phyloP scores from a whole-genome alignment of 2,329 filamentous ascomycete genomes.

The Cadophora gregata region DNA sequence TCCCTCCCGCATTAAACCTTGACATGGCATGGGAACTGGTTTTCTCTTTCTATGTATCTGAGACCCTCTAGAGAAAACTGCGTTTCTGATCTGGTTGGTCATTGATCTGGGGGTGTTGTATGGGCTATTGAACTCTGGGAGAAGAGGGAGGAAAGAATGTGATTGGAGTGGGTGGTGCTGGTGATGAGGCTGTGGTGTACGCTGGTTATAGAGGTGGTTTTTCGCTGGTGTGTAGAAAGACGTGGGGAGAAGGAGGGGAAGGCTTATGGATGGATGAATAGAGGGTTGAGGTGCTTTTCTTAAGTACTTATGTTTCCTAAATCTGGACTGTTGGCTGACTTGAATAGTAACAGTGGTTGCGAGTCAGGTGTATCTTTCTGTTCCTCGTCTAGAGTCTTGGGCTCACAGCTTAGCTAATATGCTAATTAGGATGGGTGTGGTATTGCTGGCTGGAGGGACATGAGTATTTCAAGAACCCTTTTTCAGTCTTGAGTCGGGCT shows the following conservation, averaged over 20 bases:
- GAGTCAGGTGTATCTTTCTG: conserved; percentile 52
- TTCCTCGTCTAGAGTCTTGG: conserved; percentile 51
- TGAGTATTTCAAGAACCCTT: conserved; percentile 52
- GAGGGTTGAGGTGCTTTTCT: no score
- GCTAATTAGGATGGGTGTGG: conserved; percentile 51
- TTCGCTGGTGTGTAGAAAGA: conserved; percentile 57
- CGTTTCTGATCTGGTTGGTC: conserved; percentile 55
- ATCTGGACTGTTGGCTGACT: no score
- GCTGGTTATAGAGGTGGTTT: conserved; percentile 51
- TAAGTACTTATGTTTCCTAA: no score
- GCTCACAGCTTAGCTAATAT: conserved; percentile 51
- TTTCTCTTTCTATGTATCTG: conserved; percentile 54
- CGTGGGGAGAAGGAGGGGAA: conserved; percentile 42
- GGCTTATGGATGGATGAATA: conserved; percentile 42
- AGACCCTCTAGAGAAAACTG: conserved; percentile 51
- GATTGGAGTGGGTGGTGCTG: conserved; percentile 48
- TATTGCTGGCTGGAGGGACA: conserved; percentile 59
- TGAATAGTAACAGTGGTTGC: conserved; percentile 41
- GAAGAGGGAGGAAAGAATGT: conserved; percentile 50
- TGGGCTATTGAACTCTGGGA: conserved; percentile 51
- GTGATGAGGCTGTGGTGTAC: conserved; percentile 47
- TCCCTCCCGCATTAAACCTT: conserved; percentile 54
- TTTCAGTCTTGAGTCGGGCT: conserved; percentile 51
- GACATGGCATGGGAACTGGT: conserved; percentile 60
- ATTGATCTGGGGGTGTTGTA: conserved; percentile 56